Conservation (phyloP, 148 eudicot species). For the Heliosperma pusillum region DNA sequence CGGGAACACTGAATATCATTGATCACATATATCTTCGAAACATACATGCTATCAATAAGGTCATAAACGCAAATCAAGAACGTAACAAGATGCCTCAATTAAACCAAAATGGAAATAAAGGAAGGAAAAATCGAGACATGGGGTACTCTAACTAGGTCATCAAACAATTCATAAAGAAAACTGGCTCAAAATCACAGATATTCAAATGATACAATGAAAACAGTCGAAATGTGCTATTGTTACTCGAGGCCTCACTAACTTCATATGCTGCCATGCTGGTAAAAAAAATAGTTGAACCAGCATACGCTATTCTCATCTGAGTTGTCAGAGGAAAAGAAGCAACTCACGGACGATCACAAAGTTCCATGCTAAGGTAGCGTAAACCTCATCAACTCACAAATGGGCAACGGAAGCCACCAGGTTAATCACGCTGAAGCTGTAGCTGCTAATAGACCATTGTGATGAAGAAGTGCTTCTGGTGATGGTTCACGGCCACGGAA, state of each 20-base stretch:
- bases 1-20: too few species aligned
- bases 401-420: not conserved
- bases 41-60: too few species aligned
- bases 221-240: not conserved
- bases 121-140: not conserved
- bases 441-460: constrained; percentile 68
- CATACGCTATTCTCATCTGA: not conserved
- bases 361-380: not conserved
- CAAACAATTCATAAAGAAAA: not conserved
- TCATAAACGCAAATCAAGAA: too few species aligned
- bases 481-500: constrained; percentile 98
- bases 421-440: constrained; percentile 29
- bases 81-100: not conserved
- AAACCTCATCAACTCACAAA: not conserved
- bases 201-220: not conserved
- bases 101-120: not conserved
- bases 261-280: not conserved
- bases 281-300: not conserved
- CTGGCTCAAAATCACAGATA: not conserved
- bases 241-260: not conserved
- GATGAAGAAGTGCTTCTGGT: constrained; percentile 87
- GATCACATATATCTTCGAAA: too few species aligned
- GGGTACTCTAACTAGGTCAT: not conserved
- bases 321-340: constrained; percentile 9
- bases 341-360: constrained; percentile 1